These are phyloP conservation scores for Trametes cingulata DNA, from an alignment of 768 basidiomycete genomes.

Conservation along the genomic window DNA sequence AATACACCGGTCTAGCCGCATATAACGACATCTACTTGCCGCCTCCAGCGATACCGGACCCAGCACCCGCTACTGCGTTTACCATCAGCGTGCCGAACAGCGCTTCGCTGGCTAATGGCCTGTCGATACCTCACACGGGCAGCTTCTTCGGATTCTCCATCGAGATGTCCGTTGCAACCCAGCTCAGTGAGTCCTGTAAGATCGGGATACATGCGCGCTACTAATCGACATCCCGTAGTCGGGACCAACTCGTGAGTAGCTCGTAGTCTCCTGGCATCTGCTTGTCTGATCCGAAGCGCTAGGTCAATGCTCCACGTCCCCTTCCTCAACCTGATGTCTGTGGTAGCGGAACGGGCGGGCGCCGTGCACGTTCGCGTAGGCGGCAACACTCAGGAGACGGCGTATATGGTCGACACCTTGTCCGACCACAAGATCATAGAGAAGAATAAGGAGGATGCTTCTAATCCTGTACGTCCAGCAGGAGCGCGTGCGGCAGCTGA, in stretches of 20 bases:
- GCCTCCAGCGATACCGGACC: conserved; percentile 29
- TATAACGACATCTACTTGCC: conserved; percentile 53
- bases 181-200: conserved; percentile 50
- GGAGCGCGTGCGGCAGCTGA: conserved; percentile 20
- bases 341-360: conserved; percentile 43
- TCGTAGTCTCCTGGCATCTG: background rate
- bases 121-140: conserved; percentile 47
- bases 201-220: background rate
- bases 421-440: conserved; percentile 25
- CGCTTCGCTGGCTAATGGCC: conserved; percentile 17
- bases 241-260: conserved; percentile 53
- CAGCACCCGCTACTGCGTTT: conserved; percentile 8
- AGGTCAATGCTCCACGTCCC: conserved; percentile 43
- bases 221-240: conserved; percentile 37
- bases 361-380: conserved; percentile 42
- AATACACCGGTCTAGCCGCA: conserved; percentile 49
- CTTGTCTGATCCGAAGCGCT: background rate
- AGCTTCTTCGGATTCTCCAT: conserved; percentile 75
- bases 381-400: conserved; percentile 53
- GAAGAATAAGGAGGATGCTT: conserved; percentile 29
- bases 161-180: conserved; percentile 70
- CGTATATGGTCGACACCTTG: conserved; percentile 30
- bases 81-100: conserved; percentile 5
- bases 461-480: conserved; percentile 36
- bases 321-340: conserved; percentile 50